A percentile compares a stretch with the other conserved stretches of the same genome.
Evolutionary conservation across 495 filamentous ascomycete species (phyloP).

Genomic region (Aspergillus sparsus): DNA sequence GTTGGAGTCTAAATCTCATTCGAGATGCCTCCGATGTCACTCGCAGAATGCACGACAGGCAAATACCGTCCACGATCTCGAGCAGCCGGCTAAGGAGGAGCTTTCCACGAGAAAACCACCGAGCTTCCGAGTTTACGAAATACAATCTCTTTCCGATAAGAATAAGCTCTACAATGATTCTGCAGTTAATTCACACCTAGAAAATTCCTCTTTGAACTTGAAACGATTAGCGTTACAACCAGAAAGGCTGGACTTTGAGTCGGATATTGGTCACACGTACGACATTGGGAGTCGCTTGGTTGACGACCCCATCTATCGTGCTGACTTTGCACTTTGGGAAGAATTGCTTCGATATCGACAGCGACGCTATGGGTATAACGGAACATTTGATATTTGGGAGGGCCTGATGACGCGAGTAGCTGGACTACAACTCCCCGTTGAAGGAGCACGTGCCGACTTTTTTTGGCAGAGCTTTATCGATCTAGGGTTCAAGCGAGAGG

Average conservation of each 20-base stretch:
- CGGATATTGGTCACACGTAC: slow-evolving; percentile 48
- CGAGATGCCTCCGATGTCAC: slow-evolving; percentile 36
- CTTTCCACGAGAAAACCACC: slow-evolving; percentile 19
- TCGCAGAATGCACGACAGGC: slow-evolving; percentile 21
- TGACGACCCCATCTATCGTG: slow-evolving; percentile 48
- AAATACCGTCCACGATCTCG: slow-evolving; percentile 4
- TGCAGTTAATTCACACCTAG: background rate
- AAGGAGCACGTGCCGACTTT: slow-evolving; percentile 48
- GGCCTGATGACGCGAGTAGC: slow-evolving; percentile 53
- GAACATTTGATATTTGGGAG: slow-evolving; percentile 63
- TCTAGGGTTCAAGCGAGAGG: slow-evolving; percentile 46
- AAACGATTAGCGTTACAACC: slow-evolving; percentile 30
- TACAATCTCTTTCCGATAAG: slow-evolving; percentile 23
- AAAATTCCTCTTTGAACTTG: background rate
- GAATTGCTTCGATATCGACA: slow-evolving; percentile 62
- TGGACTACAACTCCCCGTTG: slow-evolving; percentile 46
- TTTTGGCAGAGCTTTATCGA: slow-evolving; percentile 60
- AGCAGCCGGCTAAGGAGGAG: slow-evolving; percentile 7
- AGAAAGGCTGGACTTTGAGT: slow-evolving; percentile 51
- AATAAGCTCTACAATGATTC: background rate
- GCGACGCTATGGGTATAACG: slow-evolving; percentile 59
- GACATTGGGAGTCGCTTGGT: slow-evolving; percentile 50
- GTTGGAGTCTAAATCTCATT: slow-evolving; percentile 26
- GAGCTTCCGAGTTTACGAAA: slow-evolving; percentile 37
- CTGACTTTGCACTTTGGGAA: slow-evolving; percentile 64